phyloP scores from a whole-genome alignment of 1,284 basidiomycete species.

The Heterobasidion occidentale region DNA sequence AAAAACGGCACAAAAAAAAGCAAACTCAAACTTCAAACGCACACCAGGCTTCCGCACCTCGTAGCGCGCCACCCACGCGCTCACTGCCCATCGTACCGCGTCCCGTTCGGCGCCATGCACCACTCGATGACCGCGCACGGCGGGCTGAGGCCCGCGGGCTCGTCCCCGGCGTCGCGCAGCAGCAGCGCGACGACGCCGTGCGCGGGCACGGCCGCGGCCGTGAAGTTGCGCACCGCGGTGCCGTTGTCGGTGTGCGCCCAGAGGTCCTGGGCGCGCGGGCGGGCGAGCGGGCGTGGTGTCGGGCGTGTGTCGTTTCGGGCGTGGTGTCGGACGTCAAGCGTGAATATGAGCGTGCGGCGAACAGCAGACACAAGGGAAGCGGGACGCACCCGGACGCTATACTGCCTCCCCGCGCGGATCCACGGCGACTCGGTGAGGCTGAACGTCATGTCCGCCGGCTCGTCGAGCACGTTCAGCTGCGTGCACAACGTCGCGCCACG shows the following conservation, averaged over 20 bases:
- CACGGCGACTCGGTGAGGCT: constrained; percentile 63
- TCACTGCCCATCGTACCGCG: constrained; percentile 8
- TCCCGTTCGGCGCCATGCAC: constrained; percentile 18
- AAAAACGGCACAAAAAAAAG: too few relatives aligned
- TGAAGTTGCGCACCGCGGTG: constrained; percentile 56
- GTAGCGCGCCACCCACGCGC: too few relatives aligned
- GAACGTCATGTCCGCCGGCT: constrained; percentile 51
- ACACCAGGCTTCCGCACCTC: too few relatives aligned
- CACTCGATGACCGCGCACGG: constrained; percentile 16
- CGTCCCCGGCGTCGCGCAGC: constrained; percentile 56
- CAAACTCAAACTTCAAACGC: not conserved
- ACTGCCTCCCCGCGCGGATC: constrained; percentile 59
- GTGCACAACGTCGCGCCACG: not conserved
- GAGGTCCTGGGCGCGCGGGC: constrained; percentile 47
- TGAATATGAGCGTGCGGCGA: too few relatives aligned
- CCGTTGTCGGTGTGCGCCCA: constrained; percentile 66
- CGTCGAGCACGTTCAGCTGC: constrained; percentile 37
- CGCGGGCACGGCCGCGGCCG: constrained; percentile 45
- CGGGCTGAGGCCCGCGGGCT: constrained; percentile 39
- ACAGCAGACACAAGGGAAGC: too few relatives aligned
- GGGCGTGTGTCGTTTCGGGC: too few relatives aligned
- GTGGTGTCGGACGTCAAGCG: too few relatives aligned
- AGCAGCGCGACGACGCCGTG: constrained; percentile 67
- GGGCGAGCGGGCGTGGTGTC: too few relatives aligned
- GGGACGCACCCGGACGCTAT: constrained; percentile 38